These are phyloP conservation scores for Botrytis sinoallii DNA, from an alignment of 2,329 filamentous ascomycete species.

Conservation along the genomic window DNA sequence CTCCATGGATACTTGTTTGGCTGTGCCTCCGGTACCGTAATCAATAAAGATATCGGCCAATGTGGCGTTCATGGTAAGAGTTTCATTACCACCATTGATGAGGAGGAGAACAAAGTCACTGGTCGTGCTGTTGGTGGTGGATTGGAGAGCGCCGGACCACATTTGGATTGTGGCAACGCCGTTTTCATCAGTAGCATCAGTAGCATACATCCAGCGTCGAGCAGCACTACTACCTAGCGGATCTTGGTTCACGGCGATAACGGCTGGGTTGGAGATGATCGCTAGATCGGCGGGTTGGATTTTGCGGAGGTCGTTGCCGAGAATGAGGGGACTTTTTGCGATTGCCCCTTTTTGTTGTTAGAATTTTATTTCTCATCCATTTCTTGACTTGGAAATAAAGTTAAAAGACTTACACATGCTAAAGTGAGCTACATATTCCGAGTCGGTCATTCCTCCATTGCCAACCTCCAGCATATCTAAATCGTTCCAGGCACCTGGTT, in stretches of 20 bases:
- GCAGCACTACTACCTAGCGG: slow-evolving; percentile 40
- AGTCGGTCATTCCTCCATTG: slow-evolving; percentile 39
- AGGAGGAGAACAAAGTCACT: slow-evolving; percentile 46
- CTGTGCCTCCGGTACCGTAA: slow-evolving; percentile 43
- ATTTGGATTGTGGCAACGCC: slow-evolving; percentile 48
- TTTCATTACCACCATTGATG: slow-evolving; percentile 47
- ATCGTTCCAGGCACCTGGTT: slow-evolving; percentile 38
- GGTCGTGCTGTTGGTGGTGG: slow-evolving; percentile 43
- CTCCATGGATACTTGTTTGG: slow-evolving; percentile 41
- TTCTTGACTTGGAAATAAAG: not conserved
- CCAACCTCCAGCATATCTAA: slow-evolving; percentile 41
- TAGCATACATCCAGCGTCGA: slow-evolving; percentile 45
- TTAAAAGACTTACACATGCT: slow-evolving; percentile 31
- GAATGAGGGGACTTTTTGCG: slow-evolving; percentile 35
- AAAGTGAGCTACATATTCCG: slow-evolving; percentile 40
- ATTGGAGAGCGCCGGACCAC: slow-evolving; percentile 46
- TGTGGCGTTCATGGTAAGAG: slow-evolving; percentile 47
- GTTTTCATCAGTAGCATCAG: slow-evolving; percentile 42
- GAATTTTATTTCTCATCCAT: not conserved
- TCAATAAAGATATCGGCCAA: slow-evolving; percentile 53
- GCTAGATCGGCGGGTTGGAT: slow-evolving; percentile 39
- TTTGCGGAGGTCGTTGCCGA: slow-evolving; percentile 35
- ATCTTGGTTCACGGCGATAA: slow-evolving; percentile 46
- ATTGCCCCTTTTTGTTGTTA: slow-evolving; percentile 28
- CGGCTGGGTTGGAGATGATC: slow-evolving; percentile 43